Percentiles rank a stretch among this genome's conserved stretches.
Evolutionary conservation across 768 basidiomycete genomes (phyloP).

Genomic region (Rhizopogon rudus): DNA sequence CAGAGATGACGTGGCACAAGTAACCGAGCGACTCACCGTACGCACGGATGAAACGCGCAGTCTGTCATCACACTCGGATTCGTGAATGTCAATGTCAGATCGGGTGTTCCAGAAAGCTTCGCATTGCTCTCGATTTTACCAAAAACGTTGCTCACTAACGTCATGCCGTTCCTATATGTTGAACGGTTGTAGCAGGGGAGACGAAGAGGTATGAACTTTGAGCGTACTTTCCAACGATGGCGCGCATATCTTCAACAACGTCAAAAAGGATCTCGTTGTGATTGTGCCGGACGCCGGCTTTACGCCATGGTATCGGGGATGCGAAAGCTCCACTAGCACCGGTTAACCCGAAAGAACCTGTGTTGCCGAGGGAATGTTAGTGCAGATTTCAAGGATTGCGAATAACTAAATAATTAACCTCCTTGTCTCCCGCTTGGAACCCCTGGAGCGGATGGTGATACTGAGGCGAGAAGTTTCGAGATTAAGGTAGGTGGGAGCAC

Average conservation of each 20-base stretch:
- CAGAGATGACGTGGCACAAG: background rate
- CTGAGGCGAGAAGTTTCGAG: conserved; percentile 53
- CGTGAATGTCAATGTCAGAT: conserved; percentile 70
- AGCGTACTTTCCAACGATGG: conserved; percentile 26
- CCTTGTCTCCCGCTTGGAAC: conserved; percentile 21
- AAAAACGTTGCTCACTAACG: conserved; percentile 62
- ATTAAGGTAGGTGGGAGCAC: conserved; percentile 88
- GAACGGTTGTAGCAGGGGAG: background rate
- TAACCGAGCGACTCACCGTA: conserved; percentile 52
- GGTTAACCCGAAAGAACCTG: conserved; percentile 30
- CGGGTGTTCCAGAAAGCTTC: conserved; percentile 84
- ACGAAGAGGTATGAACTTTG: background rate
- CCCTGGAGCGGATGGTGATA: conserved; percentile 21
- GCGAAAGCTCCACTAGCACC: conserved; percentile 56
- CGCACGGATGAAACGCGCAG: conserved; percentile 88
- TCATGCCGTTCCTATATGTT: conserved; percentile 53
- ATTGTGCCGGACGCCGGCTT: conserved; percentile 74
- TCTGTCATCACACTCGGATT: conserved; percentile 72
- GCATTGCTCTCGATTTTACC: conserved; percentile 78
- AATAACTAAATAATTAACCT: conserved; percentile 9
- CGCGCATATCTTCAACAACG: conserved; percentile 75
- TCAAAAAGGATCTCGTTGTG: conserved; percentile 95
- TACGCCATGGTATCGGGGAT: conserved; percentile 92
- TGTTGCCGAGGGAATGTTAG: background rate
- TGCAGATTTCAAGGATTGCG: background rate